phyloP scores from a whole-genome alignment of 768 basidiomycete genomes.

The Crepidotus variabilis region DNA sequence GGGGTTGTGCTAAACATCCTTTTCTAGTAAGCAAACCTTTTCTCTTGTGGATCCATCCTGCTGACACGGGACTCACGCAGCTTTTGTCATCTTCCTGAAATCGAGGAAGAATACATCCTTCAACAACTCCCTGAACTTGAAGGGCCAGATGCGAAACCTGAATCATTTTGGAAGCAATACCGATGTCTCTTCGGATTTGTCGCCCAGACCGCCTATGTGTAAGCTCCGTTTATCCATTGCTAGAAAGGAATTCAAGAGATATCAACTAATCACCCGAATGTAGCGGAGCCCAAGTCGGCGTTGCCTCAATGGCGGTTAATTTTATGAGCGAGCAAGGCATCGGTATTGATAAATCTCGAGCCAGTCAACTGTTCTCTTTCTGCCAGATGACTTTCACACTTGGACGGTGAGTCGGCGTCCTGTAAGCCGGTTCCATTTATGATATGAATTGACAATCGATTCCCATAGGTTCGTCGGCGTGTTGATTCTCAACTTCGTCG shows the following conservation, averaged over 20 bases:
- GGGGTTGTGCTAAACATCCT: conserved; percentile 58
- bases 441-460: background rate
- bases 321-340: conserved; percentile 63
- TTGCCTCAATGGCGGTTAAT: conserved; percentile 68
- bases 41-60: too few relatives aligned
- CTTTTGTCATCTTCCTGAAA: conserved; percentile 67
- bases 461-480: conserved; percentile 53
- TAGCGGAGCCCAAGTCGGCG: conserved; percentile 61
- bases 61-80: conserved; percentile 19
- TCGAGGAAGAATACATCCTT: conserved; percentile 59
- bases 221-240: conserved; percentile 19
- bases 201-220: conserved; percentile 68
- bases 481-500: conserved; percentile 54
- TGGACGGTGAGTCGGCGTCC: conserved; percentile 39
- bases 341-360: conserved; percentile 45
- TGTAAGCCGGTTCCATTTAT: background rate
- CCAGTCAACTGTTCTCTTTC: conserved; percentile 66
- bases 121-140: conserved; percentile 38
- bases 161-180: conserved; percentile 67
- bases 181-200: conserved; percentile 70
- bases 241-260: background rate
- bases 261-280: background rate
- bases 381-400: conserved; percentile 68
- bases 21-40: conserved; percentile 47
- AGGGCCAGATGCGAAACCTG: conserved; percentile 36